These are phyloP conservation scores for Pterocarpus macrocarpus DNA, from an alignment of 306 rosid genomes.

Conservation along the genomic window DNA sequence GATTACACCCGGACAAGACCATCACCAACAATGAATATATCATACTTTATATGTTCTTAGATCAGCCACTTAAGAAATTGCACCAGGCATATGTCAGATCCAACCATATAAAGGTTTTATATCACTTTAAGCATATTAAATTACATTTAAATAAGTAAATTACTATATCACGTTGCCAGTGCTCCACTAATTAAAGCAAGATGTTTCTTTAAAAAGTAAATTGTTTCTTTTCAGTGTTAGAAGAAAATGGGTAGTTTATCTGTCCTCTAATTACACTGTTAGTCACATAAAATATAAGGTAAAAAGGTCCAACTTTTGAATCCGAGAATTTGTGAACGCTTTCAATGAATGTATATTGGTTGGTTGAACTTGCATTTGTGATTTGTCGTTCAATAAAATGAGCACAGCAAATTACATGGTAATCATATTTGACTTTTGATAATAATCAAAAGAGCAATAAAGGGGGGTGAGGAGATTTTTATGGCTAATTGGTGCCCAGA, in stretches of 20 bases:
- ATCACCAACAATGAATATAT: constrained; percentile 39
- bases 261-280: constrained; percentile 26
- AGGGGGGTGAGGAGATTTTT: background rate
- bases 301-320: constrained; percentile 10
- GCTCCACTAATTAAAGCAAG: constrained; percentile 60
- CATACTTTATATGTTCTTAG: constrained; percentile 44
- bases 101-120: constrained; percentile 43
- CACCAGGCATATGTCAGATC: constrained; percentile 51
- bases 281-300: background rate
- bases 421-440: constrained; percentile 46
- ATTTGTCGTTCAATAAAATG: background rate
- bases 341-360: constrained; percentile 21
- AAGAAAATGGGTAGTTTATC: constrained; percentile 6
- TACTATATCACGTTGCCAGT: constrained; percentile 47
- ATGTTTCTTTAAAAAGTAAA: constrained; percentile 44
- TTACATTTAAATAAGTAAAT: constrained; percentile 31
- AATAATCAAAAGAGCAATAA: background rate
- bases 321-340: background rate
- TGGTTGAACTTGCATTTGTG: background rate
- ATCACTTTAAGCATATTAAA: constrained; percentile 49
- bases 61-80: constrained; percentile 43
- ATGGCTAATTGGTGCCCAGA: constrained; percentile 43
- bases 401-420: constrained; percentile 11
- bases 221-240: constrained; percentile 32
- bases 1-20: constrained; percentile 46